These are phyloP conservation scores for Paramyrothecium sp. DNA, from an alignment of 2,329 filamentous ascomycete species.

Conservation along the genomic window DNA sequence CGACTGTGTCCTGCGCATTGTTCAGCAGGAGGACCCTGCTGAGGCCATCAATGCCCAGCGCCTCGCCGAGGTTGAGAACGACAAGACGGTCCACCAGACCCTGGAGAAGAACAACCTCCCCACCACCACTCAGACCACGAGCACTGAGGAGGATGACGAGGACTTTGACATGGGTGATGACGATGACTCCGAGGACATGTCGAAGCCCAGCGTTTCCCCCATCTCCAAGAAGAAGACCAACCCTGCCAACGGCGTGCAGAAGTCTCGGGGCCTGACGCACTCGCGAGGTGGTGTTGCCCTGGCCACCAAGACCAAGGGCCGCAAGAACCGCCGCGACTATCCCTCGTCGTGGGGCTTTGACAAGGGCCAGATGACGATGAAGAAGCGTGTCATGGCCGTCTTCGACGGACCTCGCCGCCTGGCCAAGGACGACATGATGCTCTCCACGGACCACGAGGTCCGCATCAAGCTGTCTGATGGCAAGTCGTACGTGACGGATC, in stretches of 20 bases:
- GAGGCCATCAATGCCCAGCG: conserved; percentile 68
- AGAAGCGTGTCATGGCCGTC: conserved; percentile 91
- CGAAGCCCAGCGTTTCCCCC: conserved; percentile 43
- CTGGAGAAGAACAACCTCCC: conserved; percentile 63
- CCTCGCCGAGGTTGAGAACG: conserved; percentile 64
- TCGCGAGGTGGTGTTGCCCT: conserved; percentile 70
- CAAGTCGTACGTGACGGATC: conserved; percentile 83
- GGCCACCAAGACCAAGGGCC: conserved; percentile 59
- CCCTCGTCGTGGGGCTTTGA: conserved; percentile 92
- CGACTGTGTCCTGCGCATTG: conserved; percentile 69
- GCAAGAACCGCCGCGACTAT: conserved; percentile 92
- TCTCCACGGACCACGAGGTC: conserved; percentile 91
- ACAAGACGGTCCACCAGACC: conserved; percentile 60
- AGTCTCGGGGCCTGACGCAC: conserved; percentile 73
- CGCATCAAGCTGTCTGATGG: conserved; percentile 76
- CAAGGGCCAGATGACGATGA: conserved; percentile 94
- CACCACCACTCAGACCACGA: conserved; percentile 35
- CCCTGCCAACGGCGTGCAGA: conserved; percentile 56
- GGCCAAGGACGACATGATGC: conserved; percentile 99
- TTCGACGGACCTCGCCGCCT: conserved; percentile 86
- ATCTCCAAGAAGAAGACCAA: conserved; percentile 56
- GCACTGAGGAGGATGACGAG: conserved; percentile 51
- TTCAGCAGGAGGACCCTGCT: conserved; percentile 68
- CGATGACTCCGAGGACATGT: conserved; percentile 40
- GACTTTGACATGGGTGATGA: conserved; percentile 53